Conservation (phyloP, 2,329 filamentous ascomycete species). For the Fusarium temperatum region DNA sequence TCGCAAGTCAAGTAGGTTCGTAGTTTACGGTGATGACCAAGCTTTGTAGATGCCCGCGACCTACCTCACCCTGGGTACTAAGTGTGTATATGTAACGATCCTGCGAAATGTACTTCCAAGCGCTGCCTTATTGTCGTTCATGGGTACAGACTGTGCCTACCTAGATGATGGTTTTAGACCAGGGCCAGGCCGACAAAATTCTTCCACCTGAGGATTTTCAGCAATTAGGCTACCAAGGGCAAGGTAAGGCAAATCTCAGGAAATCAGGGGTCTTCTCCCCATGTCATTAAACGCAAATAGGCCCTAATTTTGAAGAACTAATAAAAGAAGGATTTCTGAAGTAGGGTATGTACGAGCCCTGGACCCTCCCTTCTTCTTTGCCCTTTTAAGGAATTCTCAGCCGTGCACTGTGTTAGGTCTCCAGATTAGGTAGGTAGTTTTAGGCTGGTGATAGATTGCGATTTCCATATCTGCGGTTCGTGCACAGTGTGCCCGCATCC, state of each 20-base stretch:
- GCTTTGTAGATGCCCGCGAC: neutral
- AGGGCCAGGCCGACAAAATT: neutral
- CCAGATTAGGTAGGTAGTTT: neutral
- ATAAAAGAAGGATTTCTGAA: neutral
- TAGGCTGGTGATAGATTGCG: neutral
- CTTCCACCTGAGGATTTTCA: neutral
- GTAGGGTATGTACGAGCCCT: neutral
- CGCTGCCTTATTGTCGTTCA: neutral
- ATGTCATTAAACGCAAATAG: neutral
- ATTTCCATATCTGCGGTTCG: neutral
- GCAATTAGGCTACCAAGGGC: neutral
- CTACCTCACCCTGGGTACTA: neutral
- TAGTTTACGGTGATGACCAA: neutral
- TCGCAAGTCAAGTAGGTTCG: neutral
- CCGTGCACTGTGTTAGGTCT: neutral
- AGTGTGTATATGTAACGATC: neutral
- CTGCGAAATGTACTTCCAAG: neutral
- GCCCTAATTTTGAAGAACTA: neutral
- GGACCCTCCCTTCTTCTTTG: neutral
- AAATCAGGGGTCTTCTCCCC: constrained; percentile 18
- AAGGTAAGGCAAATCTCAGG: neutral
- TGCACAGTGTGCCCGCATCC: constrained; percentile 10
- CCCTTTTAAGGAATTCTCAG: constrained; percentile 6
- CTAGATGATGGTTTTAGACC: neutral
- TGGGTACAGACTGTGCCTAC: neutral